Conservation (phyloP, 441 rosid species). For the Euphorbia corollata region DNA sequence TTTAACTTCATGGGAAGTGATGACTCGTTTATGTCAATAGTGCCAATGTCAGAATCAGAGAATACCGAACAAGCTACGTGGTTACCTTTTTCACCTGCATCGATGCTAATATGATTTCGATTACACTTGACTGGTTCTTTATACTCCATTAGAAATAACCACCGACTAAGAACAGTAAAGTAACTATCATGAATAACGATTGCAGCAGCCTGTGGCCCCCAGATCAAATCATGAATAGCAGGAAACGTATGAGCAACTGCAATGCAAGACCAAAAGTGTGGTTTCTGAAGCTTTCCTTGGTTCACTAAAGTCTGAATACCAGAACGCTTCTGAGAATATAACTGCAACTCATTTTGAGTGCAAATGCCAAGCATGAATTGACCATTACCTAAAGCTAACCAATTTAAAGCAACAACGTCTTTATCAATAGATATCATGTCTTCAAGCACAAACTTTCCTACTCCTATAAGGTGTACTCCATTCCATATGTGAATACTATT, state of each 20-base stretch:
- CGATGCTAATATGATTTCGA: constrained; percentile 22
- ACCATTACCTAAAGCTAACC: constrained; percentile 66
- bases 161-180: constrained; percentile 53
- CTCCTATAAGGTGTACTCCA: constrained; percentile 44
- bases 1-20: constrained; percentile 24
- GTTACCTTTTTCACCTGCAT: constrained; percentile 23
- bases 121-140: constrained; percentile 24
- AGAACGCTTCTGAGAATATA: constrained; percentile 58
- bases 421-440: constrained; percentile 47
- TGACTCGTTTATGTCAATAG: constrained; percentile 25
- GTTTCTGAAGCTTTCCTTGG: constrained; percentile 32
- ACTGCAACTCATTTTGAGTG: constrained; percentile 54
- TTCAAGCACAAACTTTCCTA: constrained; percentile 67
- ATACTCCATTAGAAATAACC: constrained; percentile 39
- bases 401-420: constrained; percentile 50
- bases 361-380: constrained; percentile 74
- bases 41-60: constrained; percentile 31
- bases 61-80: constrained; percentile 29
- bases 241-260: constrained; percentile 49
- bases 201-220: constrained; percentile 60
- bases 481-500: constrained; percentile 58
- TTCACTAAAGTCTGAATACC: constrained; percentile 35
- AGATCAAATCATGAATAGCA: constrained; percentile 49
- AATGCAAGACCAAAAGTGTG: constrained; percentile 62
- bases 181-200: constrained; percentile 56